Base-by-base conservation (phyloP, 1,284 basidiomycete species). In the Cutaneotrichosporon cyanovorans region DNA sequence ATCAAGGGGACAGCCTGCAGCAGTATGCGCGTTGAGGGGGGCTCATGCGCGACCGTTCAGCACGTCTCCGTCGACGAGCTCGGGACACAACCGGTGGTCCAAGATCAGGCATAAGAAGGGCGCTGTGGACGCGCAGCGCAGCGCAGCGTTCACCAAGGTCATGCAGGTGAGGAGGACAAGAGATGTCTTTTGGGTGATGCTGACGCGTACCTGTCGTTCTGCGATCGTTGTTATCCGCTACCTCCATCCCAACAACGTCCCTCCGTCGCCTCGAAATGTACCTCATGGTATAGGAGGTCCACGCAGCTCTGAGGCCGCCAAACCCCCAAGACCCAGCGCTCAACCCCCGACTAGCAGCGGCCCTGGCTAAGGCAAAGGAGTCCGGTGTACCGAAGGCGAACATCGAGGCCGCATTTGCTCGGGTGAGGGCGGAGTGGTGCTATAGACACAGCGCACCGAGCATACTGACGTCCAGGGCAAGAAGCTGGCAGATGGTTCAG, bases 101-200 rank as follows among this genome's bases (percentile, higher is more conserved):
- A 90, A 90, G 75, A 89, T 90, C 65, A 83, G 86, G 65, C 79
- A 85, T 51, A 79, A 77, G 60, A 90, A 90, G 61, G 86, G 84
- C 11, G 74, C 76, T 2, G 82, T 78, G 44, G 87, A 90, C 63
- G 74, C 75, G 3, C 78, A 80, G 60, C 82, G 80, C 62, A 79
- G 82, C 38, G 72, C 74, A 28, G 50, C 82, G 11, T 85, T 80
- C 46, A 75, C 77, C 34, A 80, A 76, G 57, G 76, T 80, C 5
- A 78, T 74, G 49, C 75, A 76, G 52, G 85, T 85, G 63, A 50
- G 80, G 62, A 8, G 25, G n/a, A n/a, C 25, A 28, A 7, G 25
- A 28, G 12, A 12, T 11, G 21, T 6, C 15, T 4, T 10, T 14
- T 33, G 12, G 25, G n/a, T 19, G 18, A 11, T 10, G 25, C 35